Evolutionary conservation across 2,329 filamentous ascomycete genomes (phyloP).

Genomic region (Colletotrichum karsti): DNA sequence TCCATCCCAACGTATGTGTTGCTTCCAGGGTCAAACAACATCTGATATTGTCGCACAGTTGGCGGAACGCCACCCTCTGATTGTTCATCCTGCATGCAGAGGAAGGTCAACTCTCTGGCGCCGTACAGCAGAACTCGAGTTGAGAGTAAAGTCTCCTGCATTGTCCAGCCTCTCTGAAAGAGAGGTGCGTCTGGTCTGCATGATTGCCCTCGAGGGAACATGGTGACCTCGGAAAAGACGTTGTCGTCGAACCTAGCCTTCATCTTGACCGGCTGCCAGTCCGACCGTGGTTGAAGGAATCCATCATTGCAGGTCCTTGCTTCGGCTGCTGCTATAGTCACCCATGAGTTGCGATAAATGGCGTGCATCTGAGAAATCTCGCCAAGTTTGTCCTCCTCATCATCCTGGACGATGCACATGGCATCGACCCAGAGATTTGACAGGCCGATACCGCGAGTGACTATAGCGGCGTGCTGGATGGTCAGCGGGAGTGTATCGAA

Average conservation of each 20-base stretch:
- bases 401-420: slow-evolving; percentile 27
- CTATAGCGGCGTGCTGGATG: not conserved
- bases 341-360: fast-evolving
- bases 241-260: not conserved
- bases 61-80: not conserved
- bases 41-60: not conserved
- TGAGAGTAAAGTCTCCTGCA: not conserved
- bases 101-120: not conserved
- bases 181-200: not conserved
- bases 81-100: not conserved
- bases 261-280: not conserved
- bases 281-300: not conserved
- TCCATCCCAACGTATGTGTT: not conserved
- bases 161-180: not conserved
- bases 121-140: not conserved
- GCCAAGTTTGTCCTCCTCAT: not conserved
- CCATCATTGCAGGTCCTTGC: not conserved
- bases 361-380: not conserved
- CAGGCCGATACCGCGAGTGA: not conserved
- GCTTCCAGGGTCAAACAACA: not conserved
- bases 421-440: slow-evolving; percentile 27
- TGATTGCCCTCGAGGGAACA: not conserved
- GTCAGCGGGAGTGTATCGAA: not conserved
- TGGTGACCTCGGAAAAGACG: not conserved
- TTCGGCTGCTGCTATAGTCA: not conserved